These are phyloP conservation scores for Globisporangium nunn DNA, from an alignment of 352 stramenopile species.

Conservation along the genomic window DNA sequence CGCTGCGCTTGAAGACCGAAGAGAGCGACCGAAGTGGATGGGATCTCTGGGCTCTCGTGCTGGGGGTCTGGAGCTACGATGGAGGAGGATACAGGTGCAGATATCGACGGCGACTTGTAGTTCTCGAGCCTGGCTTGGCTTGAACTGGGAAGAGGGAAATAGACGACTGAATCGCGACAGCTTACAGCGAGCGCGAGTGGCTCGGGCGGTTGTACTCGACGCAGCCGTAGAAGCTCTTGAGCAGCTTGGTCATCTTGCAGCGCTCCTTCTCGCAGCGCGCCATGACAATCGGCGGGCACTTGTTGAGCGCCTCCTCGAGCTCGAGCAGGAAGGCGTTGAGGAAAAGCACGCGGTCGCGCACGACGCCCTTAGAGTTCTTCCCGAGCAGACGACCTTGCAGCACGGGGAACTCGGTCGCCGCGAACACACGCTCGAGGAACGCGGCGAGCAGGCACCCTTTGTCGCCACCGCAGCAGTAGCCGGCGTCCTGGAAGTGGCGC, in stretches of 20 bases:
- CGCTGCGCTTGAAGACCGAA: too few relatives aligned
- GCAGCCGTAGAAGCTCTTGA: slow-evolving; percentile 84
- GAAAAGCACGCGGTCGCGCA: slow-evolving; percentile 69
- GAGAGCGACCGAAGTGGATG: too few relatives aligned
- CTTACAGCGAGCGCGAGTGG: slow-evolving; percentile 47
- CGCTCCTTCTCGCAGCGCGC: slow-evolving; percentile 69
- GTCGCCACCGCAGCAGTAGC: slow-evolving; percentile 59
- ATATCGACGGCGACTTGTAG: slow-evolving; percentile 3
- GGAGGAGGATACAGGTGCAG: background rate
- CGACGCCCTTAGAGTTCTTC: slow-evolving; percentile 79
- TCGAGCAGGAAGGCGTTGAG: slow-evolving; percentile 77
- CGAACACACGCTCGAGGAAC: slow-evolving; percentile 66
- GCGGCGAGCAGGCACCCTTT: slow-evolving; percentile 56
- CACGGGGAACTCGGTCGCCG: slow-evolving; percentile 66
- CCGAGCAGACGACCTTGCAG: slow-evolving; percentile 62
- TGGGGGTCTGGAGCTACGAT: too few relatives aligned
- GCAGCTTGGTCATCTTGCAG: slow-evolving; percentile 78
- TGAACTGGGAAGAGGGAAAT: too few relatives aligned
- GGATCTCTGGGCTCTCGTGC: too few relatives aligned
- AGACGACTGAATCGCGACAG: too few relatives aligned
- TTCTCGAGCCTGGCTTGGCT: background rate
- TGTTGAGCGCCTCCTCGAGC: slow-evolving; percentile 68
- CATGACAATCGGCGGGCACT: slow-evolving; percentile 69
- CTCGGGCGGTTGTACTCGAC: slow-evolving; percentile 34
- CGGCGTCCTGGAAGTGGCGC: slow-evolving; percentile 59